Evolutionary conservation across 495 filamentous ascomycete genomes (phyloP), one percentile per base, ranked within the genome.

Genomic region (Platismatia glauca): DNA sequence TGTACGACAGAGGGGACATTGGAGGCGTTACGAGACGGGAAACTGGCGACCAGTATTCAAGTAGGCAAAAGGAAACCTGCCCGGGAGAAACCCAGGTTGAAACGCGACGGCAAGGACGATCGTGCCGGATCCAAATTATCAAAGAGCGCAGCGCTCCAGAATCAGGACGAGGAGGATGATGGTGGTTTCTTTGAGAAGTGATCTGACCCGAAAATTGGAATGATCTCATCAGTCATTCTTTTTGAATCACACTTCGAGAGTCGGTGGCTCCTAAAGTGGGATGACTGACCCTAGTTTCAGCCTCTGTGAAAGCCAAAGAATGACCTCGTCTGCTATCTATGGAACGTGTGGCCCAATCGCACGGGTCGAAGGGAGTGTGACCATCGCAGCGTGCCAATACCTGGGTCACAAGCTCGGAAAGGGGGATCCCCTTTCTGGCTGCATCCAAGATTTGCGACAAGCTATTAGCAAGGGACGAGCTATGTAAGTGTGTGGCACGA

Each of bases 1-100:
- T 82, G 83, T 43, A 88, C 88, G 78, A 73, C 82, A 67, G 78
- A 89, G 29, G 84, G 83, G 4, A 87, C 82, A 63, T 65, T 87
- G 62, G 74, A 84, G 22, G 80, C 77, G 68, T 64, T 87, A 56
- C 71, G 80, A 44, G 77, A 82, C 52, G 80, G 82, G 38, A 82
- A 79, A 39, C 56, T 81, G 64, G 70, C 31, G 58, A 68, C 66
- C 37, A 33, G 48, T 52, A 55, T 63, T 50, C 50, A 57, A 24
- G 62, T 70, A 66, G 57, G 37, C 34, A 68, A 63, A 48, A 63
- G 33, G 52, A 65, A 64, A 55, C 29, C 37, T 18, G 39, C 55
- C 52, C 33, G 12, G 31, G 38, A 52, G 38, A 63, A 55, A 41
- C 58, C 67, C 29, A 71, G 65, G 48, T 38, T 61, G 33, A 68